Conservation (phyloP, 129 eudicot species). For the Calendula officinalis region DNA sequence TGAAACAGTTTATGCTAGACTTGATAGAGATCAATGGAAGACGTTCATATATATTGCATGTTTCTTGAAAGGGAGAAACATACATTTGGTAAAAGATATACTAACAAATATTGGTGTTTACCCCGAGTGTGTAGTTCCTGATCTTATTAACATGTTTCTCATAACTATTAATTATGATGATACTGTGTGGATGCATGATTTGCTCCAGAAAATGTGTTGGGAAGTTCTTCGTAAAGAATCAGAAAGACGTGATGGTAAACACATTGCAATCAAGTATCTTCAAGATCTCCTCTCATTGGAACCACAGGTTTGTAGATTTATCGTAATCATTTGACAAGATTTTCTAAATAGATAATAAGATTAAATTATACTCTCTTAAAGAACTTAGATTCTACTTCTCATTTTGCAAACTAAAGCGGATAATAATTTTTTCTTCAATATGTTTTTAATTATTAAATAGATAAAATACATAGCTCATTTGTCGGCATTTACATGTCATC, state of each 20-base stretch:
- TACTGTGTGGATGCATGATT: conserved; percentile 9
- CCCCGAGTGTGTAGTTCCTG: neutral
- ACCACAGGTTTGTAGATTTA: neutral
- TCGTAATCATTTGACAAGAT: neutral
- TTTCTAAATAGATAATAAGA: no score
- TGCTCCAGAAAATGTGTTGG: conserved; percentile 8
- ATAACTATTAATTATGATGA: neutral
- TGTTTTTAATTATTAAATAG: no score
- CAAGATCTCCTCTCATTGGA: neutral
- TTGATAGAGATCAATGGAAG: neutral
- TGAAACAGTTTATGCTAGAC: conserved; percentile 13
- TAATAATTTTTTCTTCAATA: no score
- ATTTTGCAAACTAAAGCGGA: no score
- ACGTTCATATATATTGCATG: conserved; percentile 36
- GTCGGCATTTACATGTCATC: neutral
- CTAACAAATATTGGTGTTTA: conserved; percentile 8
- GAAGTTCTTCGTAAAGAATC: neutral
- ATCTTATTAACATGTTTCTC: conserved; percentile 6
- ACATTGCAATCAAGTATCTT: neutral
- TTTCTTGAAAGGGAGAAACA: conserved; percentile 10
- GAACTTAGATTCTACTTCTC: no score
- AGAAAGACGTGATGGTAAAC: neutral
- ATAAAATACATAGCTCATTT: no score
- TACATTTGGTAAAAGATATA: neutral
- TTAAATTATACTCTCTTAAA: no score